Conservation (phyloP, 306 rosid species). For the Citrullus mucosospermus region DNA sequence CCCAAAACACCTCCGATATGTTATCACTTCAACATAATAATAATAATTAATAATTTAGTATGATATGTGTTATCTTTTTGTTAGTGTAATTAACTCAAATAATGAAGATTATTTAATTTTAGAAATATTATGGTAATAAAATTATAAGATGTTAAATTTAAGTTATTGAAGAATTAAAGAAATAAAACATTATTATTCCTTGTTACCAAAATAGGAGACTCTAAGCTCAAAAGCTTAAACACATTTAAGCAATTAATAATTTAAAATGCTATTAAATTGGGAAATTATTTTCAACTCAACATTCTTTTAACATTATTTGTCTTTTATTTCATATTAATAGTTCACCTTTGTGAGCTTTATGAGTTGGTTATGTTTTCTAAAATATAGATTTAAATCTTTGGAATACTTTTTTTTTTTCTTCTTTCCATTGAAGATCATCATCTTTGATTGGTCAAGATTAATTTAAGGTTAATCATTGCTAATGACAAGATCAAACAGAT, state of each 20-base stretch:
- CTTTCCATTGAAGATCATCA: not conserved
- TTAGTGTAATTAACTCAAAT: too few relatives aligned
- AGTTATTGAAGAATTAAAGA: too few relatives aligned
- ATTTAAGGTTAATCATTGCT: conserved; percentile 3
- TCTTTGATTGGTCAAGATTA: not conserved
- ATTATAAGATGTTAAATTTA: too few relatives aligned
- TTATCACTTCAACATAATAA: too few relatives aligned
- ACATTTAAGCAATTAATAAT: not conserved
- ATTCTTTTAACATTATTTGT: not conserved
- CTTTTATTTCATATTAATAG: not conserved
- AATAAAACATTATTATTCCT: too few relatives aligned
- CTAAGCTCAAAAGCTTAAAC: not conserved
- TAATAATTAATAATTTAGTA: too few relatives aligned
- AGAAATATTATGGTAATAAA: too few relatives aligned
- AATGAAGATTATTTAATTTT: too few relatives aligned
- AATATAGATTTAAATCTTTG: not conserved
- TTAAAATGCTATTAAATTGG: not conserved
- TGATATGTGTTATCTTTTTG: too few relatives aligned
- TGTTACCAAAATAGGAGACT: not conserved
- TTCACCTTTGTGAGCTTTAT: not conserved
- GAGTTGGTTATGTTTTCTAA: not conserved
- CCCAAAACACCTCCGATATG: too few relatives aligned
- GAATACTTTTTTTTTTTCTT: not conserved
- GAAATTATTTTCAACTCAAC: not conserved
- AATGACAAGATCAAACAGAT: conserved; percentile 10